Conservation (phyloP, 1,284 basidiomycete genomes). For the Ganoderma meredithae region DNA sequence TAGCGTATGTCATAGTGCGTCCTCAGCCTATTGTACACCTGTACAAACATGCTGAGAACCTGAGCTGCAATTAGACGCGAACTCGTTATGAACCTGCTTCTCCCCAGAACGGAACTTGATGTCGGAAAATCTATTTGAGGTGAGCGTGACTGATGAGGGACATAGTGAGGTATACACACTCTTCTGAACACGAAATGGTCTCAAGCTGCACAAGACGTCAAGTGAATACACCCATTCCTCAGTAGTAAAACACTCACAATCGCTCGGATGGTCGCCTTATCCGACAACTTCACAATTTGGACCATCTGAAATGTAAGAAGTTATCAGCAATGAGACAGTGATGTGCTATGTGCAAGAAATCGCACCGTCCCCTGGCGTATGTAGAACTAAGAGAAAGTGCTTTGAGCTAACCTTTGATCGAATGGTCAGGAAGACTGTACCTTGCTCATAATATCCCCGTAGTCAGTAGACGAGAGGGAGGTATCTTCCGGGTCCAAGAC, state of each 20-base stretch:
- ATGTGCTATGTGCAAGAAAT: not conserved
- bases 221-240: slow-evolving; percentile 1
- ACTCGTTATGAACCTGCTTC: slow-evolving; percentile 56
- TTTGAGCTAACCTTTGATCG: not conserved
- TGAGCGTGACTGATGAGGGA: not conserved
- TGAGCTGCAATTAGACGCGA: not conserved
- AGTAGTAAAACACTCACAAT: slow-evolving; percentile 56
- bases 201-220: slow-evolving; percentile 58
- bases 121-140: slow-evolving; percentile 60
- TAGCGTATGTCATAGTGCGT: slow-evolving; percentile 78
- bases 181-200: slow-evolving; percentile 68
- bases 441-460: slow-evolving; percentile 87
- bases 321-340: not conserved
- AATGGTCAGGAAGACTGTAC: slow-evolving; percentile 44
- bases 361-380: slow-evolving; percentile 72
- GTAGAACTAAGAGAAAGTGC: slow-evolving; percentile 61
- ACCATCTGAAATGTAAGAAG: slow-evolving; percentile 60
- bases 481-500: slow-evolving; percentile 47
- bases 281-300: slow-evolving; percentile 65
- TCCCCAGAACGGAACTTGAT: slow-evolving; percentile 74
- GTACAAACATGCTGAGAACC: slow-evolving; percentile 32
- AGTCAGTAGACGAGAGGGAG: slow-evolving; percentile 67
- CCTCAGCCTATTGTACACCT: slow-evolving; percentile 72
- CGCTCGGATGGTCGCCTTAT: slow-evolving; percentile 61
- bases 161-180: slow-evolving; percentile 52